phyloP scores from a whole-genome alignment of 208 protist species.

The Herpetomonas tarakana region DNA sequence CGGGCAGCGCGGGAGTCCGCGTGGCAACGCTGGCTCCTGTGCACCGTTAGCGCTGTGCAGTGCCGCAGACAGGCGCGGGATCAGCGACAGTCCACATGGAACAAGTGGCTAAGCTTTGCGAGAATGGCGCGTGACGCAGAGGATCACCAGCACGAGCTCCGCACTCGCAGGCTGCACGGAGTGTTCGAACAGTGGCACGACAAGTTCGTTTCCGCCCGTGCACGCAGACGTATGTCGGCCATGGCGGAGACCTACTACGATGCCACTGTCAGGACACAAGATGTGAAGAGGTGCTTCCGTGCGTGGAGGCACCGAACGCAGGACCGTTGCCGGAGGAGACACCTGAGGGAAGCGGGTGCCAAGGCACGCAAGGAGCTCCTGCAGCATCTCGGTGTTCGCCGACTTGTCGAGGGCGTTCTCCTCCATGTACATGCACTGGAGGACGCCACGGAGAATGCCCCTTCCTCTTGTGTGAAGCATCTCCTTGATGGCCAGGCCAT shows the following conservation, averaged over 20 bases:
- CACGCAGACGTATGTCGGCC: too few species aligned
- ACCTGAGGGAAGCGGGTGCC: neutral
- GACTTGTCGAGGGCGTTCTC: neutral
- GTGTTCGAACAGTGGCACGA: too few species aligned
- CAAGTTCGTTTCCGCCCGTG: too few species aligned
- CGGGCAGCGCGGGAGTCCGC: neutral
- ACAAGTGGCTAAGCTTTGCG: neutral
- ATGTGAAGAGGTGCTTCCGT: too few species aligned
- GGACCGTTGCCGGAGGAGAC: neutral
- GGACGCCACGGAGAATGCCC: neutral
- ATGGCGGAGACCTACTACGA: too few species aligned
- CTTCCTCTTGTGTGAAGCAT: neutral
- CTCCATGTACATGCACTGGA: neutral
- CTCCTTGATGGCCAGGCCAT: neutral
- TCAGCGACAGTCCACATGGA: neutral
- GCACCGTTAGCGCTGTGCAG: conserved; percentile 8
- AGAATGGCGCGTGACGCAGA: neutral
- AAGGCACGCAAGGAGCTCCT: neutral
- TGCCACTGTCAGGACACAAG: too few species aligned
- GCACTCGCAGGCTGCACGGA: too few species aligned
- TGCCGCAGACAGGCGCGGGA: neutral
- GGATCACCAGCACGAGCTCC: too few species aligned
- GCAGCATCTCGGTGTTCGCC: neutral
- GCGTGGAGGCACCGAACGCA: neutral
- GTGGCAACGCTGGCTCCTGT: conserved; percentile 16